Evolutionary conservation across 768 basidiomycete genomes (phyloP), one percentile per base, ranked within the genome.

Genomic region (Nevesoporus exiguus): DNA sequence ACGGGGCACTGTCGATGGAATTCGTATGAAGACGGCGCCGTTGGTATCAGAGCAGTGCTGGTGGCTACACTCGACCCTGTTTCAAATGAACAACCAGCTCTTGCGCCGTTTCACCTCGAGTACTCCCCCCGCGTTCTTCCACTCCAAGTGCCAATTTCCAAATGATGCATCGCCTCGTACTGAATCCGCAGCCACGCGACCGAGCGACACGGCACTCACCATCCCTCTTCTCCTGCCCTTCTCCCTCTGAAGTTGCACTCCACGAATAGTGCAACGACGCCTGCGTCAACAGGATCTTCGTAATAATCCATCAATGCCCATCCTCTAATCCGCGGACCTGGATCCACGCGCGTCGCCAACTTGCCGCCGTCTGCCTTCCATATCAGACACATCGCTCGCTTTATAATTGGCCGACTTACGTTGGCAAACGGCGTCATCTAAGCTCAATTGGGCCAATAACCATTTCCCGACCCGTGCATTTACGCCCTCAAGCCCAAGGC

Each of bases 401-500:
- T 42, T 31, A 25, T 19, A 3, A 54, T 51, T 43, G 36, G 14
- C 3, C 27, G 48, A 14, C 39, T 27, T 13, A 33, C 24, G 27
- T 47, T 14, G 48, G 7, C 24, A 2, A 4, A 9, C 21, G 30
- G 31, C 39, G 8, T 52, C 17, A 3, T 47, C 49, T 2, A 47
- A 40, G 31, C 54, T 55, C 25, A 93, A 69, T 55, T 73, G 70
- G 36, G 81, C 77, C 41, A 93, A 64, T 19, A 93, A 66, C 88
- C 91, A 96, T 50, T 71, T 73, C 3, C 80, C 85, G 3, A 92
- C 72, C n/a, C 85, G 77, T 22, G 76, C 76, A 64, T 98, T 98
- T 37, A 94, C 85, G 2, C 94, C 94, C 65, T 90, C 85, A n/a
- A 93, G 75, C 5, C 93, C 93, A 7, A 93, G 63, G 3, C 86